These are phyloP conservation scores for Coccinonectria pachysandricola DNA, from an alignment of 2,329 filamentous ascomycete species.

Conservation along the genomic window DNA sequence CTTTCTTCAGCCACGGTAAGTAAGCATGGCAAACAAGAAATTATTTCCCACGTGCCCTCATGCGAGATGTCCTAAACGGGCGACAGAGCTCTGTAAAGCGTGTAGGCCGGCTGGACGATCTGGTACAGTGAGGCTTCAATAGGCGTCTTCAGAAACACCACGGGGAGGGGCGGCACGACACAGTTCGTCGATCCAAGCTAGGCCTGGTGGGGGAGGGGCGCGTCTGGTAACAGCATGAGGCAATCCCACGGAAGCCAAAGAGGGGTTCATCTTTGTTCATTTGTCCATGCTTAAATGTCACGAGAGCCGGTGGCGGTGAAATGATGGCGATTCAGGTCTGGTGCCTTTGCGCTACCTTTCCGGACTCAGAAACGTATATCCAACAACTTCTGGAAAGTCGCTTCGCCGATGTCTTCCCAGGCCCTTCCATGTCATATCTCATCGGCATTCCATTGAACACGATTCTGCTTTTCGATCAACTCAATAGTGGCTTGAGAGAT, in stretches of 20 bases:
- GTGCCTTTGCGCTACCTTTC: no score
- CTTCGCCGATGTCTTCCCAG: no score
- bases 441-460: no score
- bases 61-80: constrained; percentile 9
- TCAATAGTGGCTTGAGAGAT: no score
- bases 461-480: no score
- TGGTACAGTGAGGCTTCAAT: constrained; percentile 14
- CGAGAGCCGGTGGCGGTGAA: constrained; percentile 6
- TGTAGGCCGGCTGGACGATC: no score
- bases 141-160: constrained; percentile 16
- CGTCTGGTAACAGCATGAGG: no score
- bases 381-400: no score
- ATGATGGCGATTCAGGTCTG: no score
- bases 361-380: no score
- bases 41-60: constrained; percentile 17
- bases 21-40: constrained; percentile 5
- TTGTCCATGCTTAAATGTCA: constrained; percentile 5
- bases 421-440: no score
- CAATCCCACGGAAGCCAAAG: constrained; percentile 15
- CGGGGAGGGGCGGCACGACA: constrained; percentile 19
- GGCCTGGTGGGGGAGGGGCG: constrained; percentile 16
- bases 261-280: constrained; percentile 16
- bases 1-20: constrained; percentile 7
- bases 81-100: no score
- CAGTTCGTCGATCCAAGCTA: constrained; percentile 18